Evolutionary conservation across 169 alveolate species (phyloP).

Genomic region (Eimeria praecox): DNA sequence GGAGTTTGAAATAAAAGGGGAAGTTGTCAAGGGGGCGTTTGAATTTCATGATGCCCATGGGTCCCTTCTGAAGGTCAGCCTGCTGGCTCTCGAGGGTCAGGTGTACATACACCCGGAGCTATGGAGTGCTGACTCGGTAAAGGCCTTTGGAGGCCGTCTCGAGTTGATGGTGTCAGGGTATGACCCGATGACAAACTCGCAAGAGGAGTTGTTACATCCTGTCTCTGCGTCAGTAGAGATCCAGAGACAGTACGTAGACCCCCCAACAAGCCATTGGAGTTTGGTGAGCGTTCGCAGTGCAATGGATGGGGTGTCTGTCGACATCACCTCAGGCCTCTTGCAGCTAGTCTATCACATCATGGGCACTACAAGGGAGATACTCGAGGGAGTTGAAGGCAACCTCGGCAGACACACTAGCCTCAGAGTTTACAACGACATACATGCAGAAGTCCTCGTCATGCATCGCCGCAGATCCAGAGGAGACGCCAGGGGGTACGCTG

Average conservation of each 20-base stretch:
- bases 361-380: conserved; percentile 44
- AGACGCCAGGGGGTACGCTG: conserved; percentile 20
- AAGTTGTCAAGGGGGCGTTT: conserved; percentile 52
- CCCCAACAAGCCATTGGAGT: conserved; percentile 51
- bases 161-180: conserved; percentile 80
- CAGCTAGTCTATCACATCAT: conserved; percentile 77
- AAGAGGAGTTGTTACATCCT: conserved; percentile 75
- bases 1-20: conserved; percentile 45
- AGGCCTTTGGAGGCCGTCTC: conserved; percentile 65
- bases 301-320: conserved; percentile 77
- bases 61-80: conserved; percentile 71
- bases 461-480: conserved; percentile 72
- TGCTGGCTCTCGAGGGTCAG: conserved; percentile 71
- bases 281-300: conserved; percentile 59
- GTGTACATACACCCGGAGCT: conserved; percentile 74
- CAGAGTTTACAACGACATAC: conserved; percentile 77
- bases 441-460: conserved; percentile 77
- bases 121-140: conserved; percentile 56
- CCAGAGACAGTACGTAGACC: conserved; percentile 76
- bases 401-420: conserved; percentile 76
- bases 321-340: conserved; percentile 77
- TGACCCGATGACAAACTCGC: conserved; percentile 81
- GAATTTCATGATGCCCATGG: conserved; percentile 81
- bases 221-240: conserved; percentile 74
- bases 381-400: conserved; percentile 65